phyloP scores from a whole-genome alignment of 2,329 filamentous ascomycete species.

The Penicillium sp. region DNA sequence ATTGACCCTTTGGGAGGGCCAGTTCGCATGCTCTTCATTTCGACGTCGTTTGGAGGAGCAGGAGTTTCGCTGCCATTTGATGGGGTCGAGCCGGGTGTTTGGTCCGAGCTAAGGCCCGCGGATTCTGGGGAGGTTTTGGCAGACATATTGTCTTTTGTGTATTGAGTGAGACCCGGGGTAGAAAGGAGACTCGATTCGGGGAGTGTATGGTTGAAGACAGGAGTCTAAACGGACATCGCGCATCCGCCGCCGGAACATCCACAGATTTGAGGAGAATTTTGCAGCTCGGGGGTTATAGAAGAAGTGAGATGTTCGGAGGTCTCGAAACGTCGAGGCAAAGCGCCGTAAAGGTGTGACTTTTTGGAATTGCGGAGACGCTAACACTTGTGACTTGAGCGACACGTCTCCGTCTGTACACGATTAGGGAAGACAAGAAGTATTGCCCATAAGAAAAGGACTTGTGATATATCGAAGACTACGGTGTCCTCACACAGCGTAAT shows the following conservation, averaged over 20 bases:
- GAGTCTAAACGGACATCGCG: slow-evolving; percentile 18
- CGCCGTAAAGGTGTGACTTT: slow-evolving; percentile 2
- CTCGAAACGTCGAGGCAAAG: background rate
- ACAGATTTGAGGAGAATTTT: background rate
- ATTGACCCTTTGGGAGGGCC: slow-evolving; percentile 35
- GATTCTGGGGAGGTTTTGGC: slow-evolving; percentile 28
- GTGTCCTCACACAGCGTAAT: no score
- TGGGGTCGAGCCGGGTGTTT: slow-evolving; percentile 26
- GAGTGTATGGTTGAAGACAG: background rate
- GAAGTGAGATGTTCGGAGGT: background rate
- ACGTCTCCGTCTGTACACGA: background rate
- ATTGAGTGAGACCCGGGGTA: slow-evolving; percentile 1
- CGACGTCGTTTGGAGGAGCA: slow-evolving; percentile 36
- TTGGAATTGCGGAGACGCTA: slow-evolving; percentile 10
- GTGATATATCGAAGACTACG: no score
- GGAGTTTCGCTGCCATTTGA: slow-evolving; percentile 31
- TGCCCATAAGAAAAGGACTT: no score
- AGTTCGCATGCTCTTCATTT: slow-evolving; percentile 39
- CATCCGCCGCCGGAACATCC: slow-evolving; percentile 1
- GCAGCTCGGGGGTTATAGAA: background rate
- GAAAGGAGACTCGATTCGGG: slow-evolving; percentile 13
- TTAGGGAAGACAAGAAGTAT: no score
- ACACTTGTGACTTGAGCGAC: background rate
- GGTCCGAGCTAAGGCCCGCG: slow-evolving; percentile 23
- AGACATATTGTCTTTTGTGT: slow-evolving; percentile 22